A percentile compares a stretch with the other conserved stretches of the same genome.
These are phyloP conservation scores for Coniella vitis DNA, from an alignment of 2,329 filamentous ascomycete genomes.

Conservation along the genomic window DNA sequence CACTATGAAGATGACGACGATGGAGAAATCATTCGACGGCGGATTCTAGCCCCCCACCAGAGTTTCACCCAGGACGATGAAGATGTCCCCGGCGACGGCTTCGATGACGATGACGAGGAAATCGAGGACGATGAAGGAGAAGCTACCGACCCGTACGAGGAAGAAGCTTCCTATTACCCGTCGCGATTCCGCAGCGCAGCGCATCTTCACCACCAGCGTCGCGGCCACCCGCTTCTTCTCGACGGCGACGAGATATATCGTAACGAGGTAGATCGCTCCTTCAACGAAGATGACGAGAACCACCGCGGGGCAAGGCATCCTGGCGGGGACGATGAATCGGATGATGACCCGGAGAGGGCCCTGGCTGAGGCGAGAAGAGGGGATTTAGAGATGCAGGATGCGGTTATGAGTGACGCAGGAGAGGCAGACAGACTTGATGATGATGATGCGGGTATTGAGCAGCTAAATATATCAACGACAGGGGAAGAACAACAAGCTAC, in stretches of 20 bases:
- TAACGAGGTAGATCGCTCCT: slow-evolving; percentile 13
- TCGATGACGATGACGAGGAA: not conserved
- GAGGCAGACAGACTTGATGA: not conserved
- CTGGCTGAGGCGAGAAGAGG: not conserved
- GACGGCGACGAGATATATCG: slow-evolving; percentile 6
- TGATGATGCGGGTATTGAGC: not conserved
- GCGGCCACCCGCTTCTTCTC: too few species aligned
- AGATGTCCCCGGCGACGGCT: too few species aligned
- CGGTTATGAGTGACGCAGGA: slow-evolving; percentile 5
- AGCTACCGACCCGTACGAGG: slow-evolving; percentile 6
- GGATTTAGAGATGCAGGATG: slow-evolving; percentile 1
- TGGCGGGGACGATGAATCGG: not conserved
- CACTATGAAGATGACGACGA: too few species aligned
- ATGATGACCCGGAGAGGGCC: not conserved
- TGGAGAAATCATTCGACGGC: too few species aligned
- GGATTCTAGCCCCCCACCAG: too few species aligned
- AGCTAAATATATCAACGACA: not conserved
- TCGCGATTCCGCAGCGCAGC: slow-evolving; percentile 6
- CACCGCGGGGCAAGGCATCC: too few species aligned
- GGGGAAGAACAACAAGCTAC: not conserved
- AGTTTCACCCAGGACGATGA: too few species aligned
- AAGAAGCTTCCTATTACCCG: slow-evolving; percentile 13
- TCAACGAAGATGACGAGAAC: not conserved
- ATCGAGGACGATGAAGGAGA: not conserved
- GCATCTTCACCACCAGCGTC: not conserved